phyloP scores from a whole-genome alignment of 192 early-diverging fungal species.

The Martensiomyces pterosporus region DNA sequence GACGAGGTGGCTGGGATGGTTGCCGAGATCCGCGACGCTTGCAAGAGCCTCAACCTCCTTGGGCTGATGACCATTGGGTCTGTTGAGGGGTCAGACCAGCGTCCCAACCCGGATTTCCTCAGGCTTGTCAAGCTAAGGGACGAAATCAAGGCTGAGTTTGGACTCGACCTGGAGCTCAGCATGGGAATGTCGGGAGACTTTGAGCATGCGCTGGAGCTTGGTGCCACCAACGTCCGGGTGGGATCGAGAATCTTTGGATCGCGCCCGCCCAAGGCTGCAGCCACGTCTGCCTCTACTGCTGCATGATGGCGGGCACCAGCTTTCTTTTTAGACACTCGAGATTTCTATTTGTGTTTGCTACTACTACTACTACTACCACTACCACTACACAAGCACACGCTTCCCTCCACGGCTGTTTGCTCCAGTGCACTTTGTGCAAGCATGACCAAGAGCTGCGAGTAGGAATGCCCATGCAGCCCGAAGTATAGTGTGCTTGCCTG shows the following conservation, averaged over 20 bases:
- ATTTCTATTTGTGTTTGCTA: too few relatives aligned
- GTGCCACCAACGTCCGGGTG: slow-evolving; percentile 90
- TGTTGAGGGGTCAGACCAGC: slow-evolving; percentile 35
- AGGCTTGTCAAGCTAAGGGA: slow-evolving; percentile 34
- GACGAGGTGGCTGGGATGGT: slow-evolving; percentile 54
- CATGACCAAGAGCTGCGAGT: too few relatives aligned
- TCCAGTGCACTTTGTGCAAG: too few relatives aligned
- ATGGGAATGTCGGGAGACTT: slow-evolving; percentile 99
- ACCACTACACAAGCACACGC: too few relatives aligned
- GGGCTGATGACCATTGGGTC: slow-evolving; percentile 99
- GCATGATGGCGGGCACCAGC: too few relatives aligned
- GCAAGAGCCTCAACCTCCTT: slow-evolving; percentile 62
- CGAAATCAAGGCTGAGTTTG: slow-evolving; percentile 15
- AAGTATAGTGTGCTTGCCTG: too few relatives aligned
- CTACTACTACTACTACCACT: too few relatives aligned
- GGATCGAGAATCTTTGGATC: slow-evolving; percentile 90
- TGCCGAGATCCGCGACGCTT: slow-evolving; percentile 60
- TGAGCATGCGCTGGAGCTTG: slow-evolving; percentile 74
- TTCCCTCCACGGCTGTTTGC: too few relatives aligned
- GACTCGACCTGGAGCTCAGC: slow-evolving; percentile 66
- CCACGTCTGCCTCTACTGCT: too few relatives aligned
- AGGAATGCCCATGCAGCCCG: too few relatives aligned
- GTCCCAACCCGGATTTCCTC: slow-evolving; percentile 53
- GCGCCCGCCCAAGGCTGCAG: slow-evolving; percentile 38
- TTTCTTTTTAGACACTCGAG: too few relatives aligned